A percentile compares a stretch with the other conserved stretches of the same genome.
These are phyloP conservation scores for Rosa rugosa DNA, from an alignment of 306 rosid genomes.

Conservation along the genomic window DNA sequence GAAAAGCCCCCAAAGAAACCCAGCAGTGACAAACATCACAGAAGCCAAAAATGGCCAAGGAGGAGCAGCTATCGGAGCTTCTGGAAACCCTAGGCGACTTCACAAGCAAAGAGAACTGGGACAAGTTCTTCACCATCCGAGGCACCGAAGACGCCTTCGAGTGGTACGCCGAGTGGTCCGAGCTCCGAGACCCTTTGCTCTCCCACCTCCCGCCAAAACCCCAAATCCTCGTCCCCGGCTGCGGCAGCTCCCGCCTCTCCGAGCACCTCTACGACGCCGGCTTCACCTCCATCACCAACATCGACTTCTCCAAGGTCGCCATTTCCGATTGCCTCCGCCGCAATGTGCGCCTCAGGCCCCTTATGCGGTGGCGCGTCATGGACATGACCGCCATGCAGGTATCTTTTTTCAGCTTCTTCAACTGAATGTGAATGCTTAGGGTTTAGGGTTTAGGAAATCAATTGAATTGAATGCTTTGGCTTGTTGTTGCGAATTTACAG, in stretches of 20 bases:
- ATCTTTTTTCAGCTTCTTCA: background rate
- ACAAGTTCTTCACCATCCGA: constrained; percentile 84
- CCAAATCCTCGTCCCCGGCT: constrained; percentile 74
- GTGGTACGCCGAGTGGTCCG: constrained; percentile 90
- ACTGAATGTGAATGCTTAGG: background rate
- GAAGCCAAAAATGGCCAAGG: constrained; percentile 36
- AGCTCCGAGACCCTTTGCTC: constrained; percentile 57
- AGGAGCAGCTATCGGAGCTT: constrained; percentile 39
- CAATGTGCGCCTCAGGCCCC: constrained; percentile 75
- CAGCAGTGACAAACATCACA: background rate
- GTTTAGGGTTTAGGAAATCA: background rate
- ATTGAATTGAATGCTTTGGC: background rate
- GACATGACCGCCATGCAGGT: constrained; percentile 93
- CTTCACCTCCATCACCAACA: constrained; percentile 53
- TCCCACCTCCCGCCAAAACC: constrained; percentile 43
- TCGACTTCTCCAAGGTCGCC: constrained; percentile 89
- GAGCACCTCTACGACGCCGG: constrained; percentile 87
- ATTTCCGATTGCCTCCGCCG: constrained; percentile 92
- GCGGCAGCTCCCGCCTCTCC: constrained; percentile 90
- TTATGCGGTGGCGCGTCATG: constrained; percentile 97
- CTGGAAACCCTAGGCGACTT: constrained; percentile 80
- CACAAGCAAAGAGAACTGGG: constrained; percentile 94
- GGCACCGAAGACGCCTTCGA: constrained; percentile 66
- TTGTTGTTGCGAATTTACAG: constrained; percentile 33
- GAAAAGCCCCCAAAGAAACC: background rate